Percentiles rank a stretch among this genome's conserved stretches.
phyloP scores from a whole-genome alignment of 192 early-diverging fungal species.

The Podila verticillata region DNA sequence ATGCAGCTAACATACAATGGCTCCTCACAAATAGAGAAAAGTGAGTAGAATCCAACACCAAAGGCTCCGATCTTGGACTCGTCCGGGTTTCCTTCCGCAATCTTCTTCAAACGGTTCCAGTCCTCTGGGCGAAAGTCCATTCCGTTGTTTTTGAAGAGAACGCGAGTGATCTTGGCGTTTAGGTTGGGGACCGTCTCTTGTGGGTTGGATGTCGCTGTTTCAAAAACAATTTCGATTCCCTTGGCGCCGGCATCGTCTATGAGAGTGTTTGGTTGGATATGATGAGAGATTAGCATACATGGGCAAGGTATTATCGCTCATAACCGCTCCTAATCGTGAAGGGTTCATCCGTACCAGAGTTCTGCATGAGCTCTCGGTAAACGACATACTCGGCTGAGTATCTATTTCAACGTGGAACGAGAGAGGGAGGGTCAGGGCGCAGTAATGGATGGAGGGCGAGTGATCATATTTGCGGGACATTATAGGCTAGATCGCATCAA shows the following conservation, averaged over 20 bases:
- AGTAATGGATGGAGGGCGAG: not conserved
- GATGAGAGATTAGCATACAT: no score
- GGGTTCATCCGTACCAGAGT: constrained; percentile 54
- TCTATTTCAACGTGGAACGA: constrained; percentile 26
- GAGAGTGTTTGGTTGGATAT: no score
- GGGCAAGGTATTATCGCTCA: no score
- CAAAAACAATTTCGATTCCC: constrained; percentile 67
- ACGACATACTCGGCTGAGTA: constrained; percentile 90
- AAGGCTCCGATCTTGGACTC: constrained; percentile 59
- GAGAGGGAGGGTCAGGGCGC: not conserved
- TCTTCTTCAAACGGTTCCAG: constrained; percentile 82
- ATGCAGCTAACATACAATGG: constrained; percentile 77
- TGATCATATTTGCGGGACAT: not conserved
- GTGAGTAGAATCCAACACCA: constrained; percentile 66
- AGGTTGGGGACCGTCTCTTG: constrained; percentile 51
- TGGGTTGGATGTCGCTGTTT: constrained; percentile 52
- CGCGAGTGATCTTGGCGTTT: constrained; percentile 54
- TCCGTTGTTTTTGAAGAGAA: constrained; percentile 87
- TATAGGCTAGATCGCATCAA: not conserved
- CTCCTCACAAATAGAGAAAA: constrained; percentile 90
- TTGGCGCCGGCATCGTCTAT: constrained; percentile 79
- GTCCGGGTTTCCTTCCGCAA: constrained; percentile 94
- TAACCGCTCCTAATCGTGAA: no score
- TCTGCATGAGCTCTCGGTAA: constrained; percentile 81
- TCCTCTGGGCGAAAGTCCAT: constrained; percentile 82